Evolutionary conservation across 2,329 filamentous ascomycete genomes (phyloP).

Genomic region (Fusarium circinatum): DNA sequence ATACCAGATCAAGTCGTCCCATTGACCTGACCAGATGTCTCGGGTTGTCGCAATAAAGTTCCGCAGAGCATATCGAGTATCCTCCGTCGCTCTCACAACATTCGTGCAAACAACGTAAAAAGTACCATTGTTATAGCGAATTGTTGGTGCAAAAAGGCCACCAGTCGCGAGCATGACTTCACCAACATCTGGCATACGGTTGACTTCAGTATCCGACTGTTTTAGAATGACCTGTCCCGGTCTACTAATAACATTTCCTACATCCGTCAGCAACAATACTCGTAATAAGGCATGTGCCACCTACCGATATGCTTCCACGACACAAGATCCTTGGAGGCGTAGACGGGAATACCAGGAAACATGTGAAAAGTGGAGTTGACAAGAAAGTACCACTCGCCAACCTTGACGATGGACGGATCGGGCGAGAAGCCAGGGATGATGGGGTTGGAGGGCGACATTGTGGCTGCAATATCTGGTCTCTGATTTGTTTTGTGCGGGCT

Average conservation of each 20-base stretch:
- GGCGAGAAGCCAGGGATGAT: conserved; percentile 23
- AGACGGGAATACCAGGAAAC: conserved; percentile 15
- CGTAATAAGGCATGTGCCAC: accelerated
- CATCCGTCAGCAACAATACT: accelerated
- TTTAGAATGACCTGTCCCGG: background rate
- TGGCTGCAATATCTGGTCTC: background rate
- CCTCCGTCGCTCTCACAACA: background rate
- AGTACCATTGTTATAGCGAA: background rate
- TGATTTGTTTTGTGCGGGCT: background rate
- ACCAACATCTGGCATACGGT: background rate
- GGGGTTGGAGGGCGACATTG: conserved; percentile 13
- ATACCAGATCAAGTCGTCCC: conserved; percentile 11
- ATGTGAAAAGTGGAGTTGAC: conserved; percentile 24
- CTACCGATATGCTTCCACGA: conserved; percentile 13
- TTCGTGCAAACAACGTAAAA: conserved; percentile 21
- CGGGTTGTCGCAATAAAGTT: conserved; percentile 2
- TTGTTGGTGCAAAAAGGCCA: conserved; percentile 4
- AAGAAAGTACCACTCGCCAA: conserved; percentile 18
- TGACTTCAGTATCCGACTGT: background rate
- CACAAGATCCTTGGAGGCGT: conserved; percentile 3
- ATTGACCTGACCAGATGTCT: conserved; percentile 11
- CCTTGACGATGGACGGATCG: conserved; percentile 16
- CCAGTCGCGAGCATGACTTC: conserved; percentile 5
- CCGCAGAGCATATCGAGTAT: background rate
- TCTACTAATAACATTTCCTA: conserved; percentile 10